Conservation (phyloP, 805 yeast genomes). For the Pichia phayaonensis region DNA sequence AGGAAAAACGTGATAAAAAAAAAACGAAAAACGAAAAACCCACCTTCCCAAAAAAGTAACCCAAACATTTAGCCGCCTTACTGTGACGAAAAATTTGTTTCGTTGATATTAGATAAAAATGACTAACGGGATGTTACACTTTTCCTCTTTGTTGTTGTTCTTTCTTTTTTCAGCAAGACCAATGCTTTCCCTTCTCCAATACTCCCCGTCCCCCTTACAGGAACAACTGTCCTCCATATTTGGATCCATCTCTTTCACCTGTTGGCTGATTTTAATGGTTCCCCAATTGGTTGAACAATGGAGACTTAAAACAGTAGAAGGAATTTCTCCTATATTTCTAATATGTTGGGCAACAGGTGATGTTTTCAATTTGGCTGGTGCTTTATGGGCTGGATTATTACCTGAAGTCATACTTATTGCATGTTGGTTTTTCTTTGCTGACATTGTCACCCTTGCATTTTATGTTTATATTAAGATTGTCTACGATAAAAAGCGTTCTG, state of each 20-base stretch:
- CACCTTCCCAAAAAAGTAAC: background rate
- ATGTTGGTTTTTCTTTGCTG: slow-evolving; percentile 71
- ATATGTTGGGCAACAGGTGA: slow-evolving; percentile 70
- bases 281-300: slow-evolving; percentile 81
- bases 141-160: too few relatives aligned
- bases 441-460: slow-evolving; percentile 52
- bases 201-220: slow-evolving; percentile 28
- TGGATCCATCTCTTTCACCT: slow-evolving; percentile 68
- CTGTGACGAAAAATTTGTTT: background rate
- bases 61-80: background rate
- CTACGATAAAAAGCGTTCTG: slow-evolving; percentile 30
- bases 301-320: slow-evolving; percentile 68
- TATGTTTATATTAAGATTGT: slow-evolving; percentile 51
- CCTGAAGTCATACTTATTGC: slow-evolving; percentile 68
- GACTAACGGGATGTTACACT: background rate
- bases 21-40: too few relatives aligned
- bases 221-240: slow-evolving; percentile 49
- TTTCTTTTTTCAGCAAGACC: background rate
- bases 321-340: slow-evolving; percentile 63
- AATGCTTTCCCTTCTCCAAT: background rate
- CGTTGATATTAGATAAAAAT: background rate
- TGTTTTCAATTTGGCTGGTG: slow-evolving; percentile 55
- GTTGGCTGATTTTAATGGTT: slow-evolving; percentile 69
- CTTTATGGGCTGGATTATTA: slow-evolving; percentile 61
- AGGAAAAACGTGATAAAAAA: too few relatives aligned